phyloP scores from a whole-genome alignment of 306 rosid genomes.

The Quercus rubra region DNA sequence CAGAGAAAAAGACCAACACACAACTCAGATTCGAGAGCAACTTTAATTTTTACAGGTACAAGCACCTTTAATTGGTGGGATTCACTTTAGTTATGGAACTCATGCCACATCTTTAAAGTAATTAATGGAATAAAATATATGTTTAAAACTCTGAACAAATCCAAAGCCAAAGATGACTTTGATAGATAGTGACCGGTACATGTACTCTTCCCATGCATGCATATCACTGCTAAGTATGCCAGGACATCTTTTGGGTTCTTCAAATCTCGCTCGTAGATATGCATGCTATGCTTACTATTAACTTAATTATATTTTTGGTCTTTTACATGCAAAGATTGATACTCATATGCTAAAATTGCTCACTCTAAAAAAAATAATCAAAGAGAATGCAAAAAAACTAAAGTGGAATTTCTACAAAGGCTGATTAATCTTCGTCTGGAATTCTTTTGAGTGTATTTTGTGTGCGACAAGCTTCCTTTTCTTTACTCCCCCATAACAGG shows the following conservation, averaged over 20 bases:
- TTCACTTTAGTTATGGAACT: slow-evolving; percentile 61
- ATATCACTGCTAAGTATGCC: slow-evolving; percentile 16
- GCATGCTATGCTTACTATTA: neutral
- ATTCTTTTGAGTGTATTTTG: slow-evolving; percentile 16
- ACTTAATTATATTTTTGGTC: neutral
- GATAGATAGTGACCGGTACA: slow-evolving; percentile 18
- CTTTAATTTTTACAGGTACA: slow-evolving; percentile 51
- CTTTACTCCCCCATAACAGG: slow-evolving; percentile 21
- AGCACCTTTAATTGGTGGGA: slow-evolving; percentile 56
- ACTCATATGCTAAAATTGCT: slow-evolving; percentile 22
- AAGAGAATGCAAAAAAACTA: slow-evolving; percentile 21
- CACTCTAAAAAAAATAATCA: slow-evolving; percentile 19
- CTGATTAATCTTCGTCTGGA: slow-evolving; percentile 17
- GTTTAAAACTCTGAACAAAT: slow-evolving; percentile 38
- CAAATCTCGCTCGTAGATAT: neutral
- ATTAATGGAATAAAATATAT: slow-evolving; percentile 4
- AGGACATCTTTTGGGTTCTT: slow-evolving; percentile 1
- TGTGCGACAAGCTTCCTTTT: slow-evolving; percentile 40
- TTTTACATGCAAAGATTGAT: slow-evolving; percentile 38
- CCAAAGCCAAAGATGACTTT: slow-evolving; percentile 10
- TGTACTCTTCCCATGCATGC: slow-evolving; percentile 38
- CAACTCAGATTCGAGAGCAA: slow-evolving; percentile 30
- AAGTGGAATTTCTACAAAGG: slow-evolving; percentile 28
- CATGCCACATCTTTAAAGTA: slow-evolving; percentile 40
- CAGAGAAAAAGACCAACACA: slow-evolving; percentile 48